Evolutionary conservation across 129 eudicot genomes (phyloP), one percentile per base, ranked within the genome.

Genomic region (Pulicaria dysenterica): DNA sequence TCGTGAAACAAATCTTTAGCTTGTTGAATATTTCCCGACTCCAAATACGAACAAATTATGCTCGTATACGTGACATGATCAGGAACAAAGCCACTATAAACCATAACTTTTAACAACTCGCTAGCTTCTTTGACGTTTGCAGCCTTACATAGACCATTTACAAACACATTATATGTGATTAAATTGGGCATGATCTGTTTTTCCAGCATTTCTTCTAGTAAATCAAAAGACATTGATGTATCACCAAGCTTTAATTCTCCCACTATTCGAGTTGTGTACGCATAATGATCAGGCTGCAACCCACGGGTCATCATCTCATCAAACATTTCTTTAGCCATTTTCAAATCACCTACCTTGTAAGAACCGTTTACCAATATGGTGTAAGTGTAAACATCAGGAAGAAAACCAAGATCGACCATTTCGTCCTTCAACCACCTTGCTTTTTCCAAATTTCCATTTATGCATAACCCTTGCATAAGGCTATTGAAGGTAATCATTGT

Each of bases 51-150:
- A 54, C 85, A 89, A 69, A 88, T 88, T 3, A 85, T 81, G 80
- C 89, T 79, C 8, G 91, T 88, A 61, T 85, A 88, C 0, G 91
- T 85, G n/a, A 88, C 70, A 41, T 79, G 91, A 70, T 88, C 95
- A 8, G 91, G 91, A 51, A 62, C 57, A 67, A 85, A 58, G 16
- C 89, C 89, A 5, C 73, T 24, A 12, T 31, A 36, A 42, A 81
- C 73, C 95, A 89, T 85, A 47, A 77, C 77, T 55, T 77, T 77
- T 38, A 83, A 77, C 63, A 85, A 72, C 46, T 81, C 77, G 73
- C 38, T 46, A 36, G 84, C 95, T 73, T 79, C 74, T 48, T 83
- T 82, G 16, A 85, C 65, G 58, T 85, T 78, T 44, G 82, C 85
- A 81, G 80, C 55, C 60, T 83, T 85, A 70, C 80, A 81, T 5